Evolutionary conservation across 768 basidiomycete genomes (phyloP).

Genomic region (Boletus rufocinnamomeus): DNA sequence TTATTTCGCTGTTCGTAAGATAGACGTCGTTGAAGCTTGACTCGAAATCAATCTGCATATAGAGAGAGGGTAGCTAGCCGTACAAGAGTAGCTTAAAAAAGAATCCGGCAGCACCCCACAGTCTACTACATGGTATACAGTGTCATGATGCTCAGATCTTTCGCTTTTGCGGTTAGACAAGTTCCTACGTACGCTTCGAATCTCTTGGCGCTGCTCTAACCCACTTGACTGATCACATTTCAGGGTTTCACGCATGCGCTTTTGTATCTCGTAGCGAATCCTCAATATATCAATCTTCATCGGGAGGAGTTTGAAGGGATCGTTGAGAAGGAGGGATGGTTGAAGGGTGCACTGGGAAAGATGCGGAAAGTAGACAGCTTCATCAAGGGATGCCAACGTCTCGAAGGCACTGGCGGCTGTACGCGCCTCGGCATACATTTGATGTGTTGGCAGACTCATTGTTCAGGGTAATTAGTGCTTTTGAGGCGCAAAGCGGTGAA

Average conservation of each 20-base stretch:
- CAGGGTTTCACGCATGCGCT: constrained; percentile 26
- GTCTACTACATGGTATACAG: too few relatives aligned
- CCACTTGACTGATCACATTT: constrained; percentile 19
- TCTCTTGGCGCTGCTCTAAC: too few relatives aligned
- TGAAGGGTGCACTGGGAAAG: constrained; percentile 21
- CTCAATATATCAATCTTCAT: constrained; percentile 36
- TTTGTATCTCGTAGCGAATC: constrained; percentile 37
- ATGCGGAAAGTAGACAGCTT: constrained; percentile 45
- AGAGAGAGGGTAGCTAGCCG: too few relatives aligned
- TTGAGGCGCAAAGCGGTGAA: constrained; percentile 9
- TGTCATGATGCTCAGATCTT: background rate
- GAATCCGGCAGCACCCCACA: too few relatives aligned
- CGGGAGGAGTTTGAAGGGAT: constrained; percentile 24
- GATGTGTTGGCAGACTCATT: background rate
- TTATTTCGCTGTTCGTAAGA: too few relatives aligned
- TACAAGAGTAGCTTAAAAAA: too few relatives aligned
- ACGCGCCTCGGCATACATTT: constrained; percentile 18
- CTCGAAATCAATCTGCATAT: too few relatives aligned
- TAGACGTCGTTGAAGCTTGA: too few relatives aligned
- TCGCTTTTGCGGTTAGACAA: background rate
- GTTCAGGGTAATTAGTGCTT: constrained; percentile 30
- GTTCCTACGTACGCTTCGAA: background rate
- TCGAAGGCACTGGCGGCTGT: constrained; percentile 18
- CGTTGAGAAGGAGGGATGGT: constrained; percentile 5
- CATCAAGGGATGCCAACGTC: constrained; percentile 15